These are phyloP conservation scores for Pseudonitzschia delicatissima DNA, from an alignment of 108 stramenopile species.

Conservation along the genomic window DNA sequence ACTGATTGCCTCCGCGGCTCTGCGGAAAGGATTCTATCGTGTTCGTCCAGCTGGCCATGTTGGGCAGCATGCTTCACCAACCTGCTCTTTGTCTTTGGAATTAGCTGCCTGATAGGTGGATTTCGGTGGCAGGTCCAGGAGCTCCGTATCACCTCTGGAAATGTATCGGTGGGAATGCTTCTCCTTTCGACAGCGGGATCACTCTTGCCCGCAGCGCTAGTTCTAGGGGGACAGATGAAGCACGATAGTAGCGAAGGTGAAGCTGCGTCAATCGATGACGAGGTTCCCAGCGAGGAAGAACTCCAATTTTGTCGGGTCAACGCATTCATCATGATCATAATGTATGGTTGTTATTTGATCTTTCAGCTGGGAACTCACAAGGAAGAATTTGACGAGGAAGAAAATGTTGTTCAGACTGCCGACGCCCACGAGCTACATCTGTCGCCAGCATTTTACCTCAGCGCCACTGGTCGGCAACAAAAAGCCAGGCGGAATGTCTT, in stretches of 20 bases:
- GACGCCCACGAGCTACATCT: conserved; percentile 7
- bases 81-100: conserved; percentile 85
- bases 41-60: conserved; percentile 88
- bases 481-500: conserved; percentile 30
- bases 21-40: conserved; percentile 79
- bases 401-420: conserved; percentile 25
- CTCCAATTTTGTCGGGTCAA: conserved; percentile 75
- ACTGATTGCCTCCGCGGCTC: conserved; percentile 83
- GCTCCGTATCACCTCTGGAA: conserved; percentile 70
- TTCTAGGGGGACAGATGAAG: conserved; percentile 57
- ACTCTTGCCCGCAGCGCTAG: conserved; percentile 73
- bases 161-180: conserved; percentile 76
- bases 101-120: conserved; percentile 84
- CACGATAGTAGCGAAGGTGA: not conserved
- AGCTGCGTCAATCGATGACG: not conserved
- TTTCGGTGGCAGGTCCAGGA: conserved; percentile 84
- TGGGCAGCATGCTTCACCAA: conserved; percentile 90
- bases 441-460: conserved; percentile 12
- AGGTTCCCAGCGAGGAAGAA: conserved; percentile 46
- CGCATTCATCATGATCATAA: conserved; percentile 78
- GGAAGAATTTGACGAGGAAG: conserved; percentile 83
- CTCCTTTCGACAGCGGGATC: conserved; percentile 66
- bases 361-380: conserved; percentile 85
- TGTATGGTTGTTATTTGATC: conserved; percentile 70
- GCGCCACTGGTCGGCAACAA: conserved; percentile 4